Evolutionary conservation across 1,284 basidiomycete species (phyloP).

Genomic region (Mycosarcoma mackinlayi): DNA sequence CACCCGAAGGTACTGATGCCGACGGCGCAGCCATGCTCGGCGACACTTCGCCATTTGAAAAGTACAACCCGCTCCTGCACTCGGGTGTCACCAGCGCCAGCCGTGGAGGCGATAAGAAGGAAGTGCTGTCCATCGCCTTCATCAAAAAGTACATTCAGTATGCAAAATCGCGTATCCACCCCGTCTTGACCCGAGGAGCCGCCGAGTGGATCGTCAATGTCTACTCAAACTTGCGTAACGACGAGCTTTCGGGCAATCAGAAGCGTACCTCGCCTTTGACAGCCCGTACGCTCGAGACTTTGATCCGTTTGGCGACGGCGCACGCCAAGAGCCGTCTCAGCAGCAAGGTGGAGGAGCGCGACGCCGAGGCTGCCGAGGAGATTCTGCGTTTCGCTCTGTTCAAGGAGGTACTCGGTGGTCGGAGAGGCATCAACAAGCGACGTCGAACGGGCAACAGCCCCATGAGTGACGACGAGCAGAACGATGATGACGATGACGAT

Average conservation of each 20-base stretch:
- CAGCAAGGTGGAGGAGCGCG: constrained; percentile 81
- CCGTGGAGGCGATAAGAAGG: constrained; percentile 71
- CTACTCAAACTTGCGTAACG: constrained; percentile 91
- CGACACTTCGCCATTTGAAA: constrained; percentile 75
- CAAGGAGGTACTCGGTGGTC: constrained; percentile 88
- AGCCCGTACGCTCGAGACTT: constrained; percentile 96
- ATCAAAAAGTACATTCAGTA: constrained; percentile 99
- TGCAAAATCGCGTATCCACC: constrained; percentile 80
- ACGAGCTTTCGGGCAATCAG: constrained; percentile 87
- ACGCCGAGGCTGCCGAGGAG: constrained; percentile 90
- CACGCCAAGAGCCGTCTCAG: constrained; percentile 96
- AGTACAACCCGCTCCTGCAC: constrained; percentile 94
- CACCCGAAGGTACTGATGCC: constrained; percentile 54
- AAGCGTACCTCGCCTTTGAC: constrained; percentile 98
- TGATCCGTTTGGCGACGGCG: constrained; percentile 97
- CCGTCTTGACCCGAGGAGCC: constrained; percentile 88
- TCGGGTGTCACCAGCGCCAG: constrained; percentile 75
- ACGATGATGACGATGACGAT: constrained; percentile 48
- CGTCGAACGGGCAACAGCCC: constrained; percentile 55
- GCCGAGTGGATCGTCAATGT: constrained; percentile 94
- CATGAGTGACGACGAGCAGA: constrained; percentile 44
- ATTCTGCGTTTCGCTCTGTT: constrained; percentile 97
- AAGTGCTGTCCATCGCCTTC: constrained; percentile 91
- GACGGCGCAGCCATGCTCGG: constrained; percentile 55
- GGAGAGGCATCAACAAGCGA: constrained; percentile 72